These are phyloP conservation scores for Breviolum minutum DNA, from an alignment of 73 alveolate species.

Conservation along the genomic window DNA sequence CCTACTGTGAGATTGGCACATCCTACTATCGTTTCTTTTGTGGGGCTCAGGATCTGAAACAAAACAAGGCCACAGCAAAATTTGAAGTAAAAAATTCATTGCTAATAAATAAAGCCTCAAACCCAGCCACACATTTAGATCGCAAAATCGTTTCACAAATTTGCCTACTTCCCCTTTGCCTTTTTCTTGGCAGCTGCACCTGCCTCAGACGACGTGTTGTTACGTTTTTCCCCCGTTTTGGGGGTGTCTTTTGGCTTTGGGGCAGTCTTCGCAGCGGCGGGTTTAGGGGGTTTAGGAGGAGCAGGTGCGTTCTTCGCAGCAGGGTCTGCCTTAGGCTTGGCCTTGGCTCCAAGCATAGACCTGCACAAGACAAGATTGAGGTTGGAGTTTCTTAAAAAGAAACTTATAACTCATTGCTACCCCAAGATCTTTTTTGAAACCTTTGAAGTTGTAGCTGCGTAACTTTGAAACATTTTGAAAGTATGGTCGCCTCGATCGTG, in stretches of 20 bases:
- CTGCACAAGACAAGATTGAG: background rate
- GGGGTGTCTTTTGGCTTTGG: background rate
- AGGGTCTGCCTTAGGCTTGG: constrained; percentile 4
- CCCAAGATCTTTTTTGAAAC: background rate
- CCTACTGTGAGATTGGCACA: no score
- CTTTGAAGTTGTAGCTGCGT: background rate
- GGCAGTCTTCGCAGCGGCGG: background rate
- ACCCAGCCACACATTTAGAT: no score
- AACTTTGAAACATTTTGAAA: background rate
- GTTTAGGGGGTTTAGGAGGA: no score
- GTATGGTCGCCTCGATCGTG: background rate
- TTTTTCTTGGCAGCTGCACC: background rate
- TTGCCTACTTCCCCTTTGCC: no score
- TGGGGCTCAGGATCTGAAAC: no score
- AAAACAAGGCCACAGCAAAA: no score
- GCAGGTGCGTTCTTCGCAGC: no score
- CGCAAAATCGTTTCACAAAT: no score
- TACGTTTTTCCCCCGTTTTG: background rate
- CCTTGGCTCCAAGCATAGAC: background rate
- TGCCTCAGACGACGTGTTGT: no score
- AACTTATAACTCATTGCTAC: background rate
- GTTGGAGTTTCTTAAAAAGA: background rate
- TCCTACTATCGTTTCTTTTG: no score
- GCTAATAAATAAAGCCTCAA: no score
- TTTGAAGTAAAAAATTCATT: no score